phyloP scores from a whole-genome alignment of 805 yeast species.

The Starmerella lactis-condensi region DNA sequence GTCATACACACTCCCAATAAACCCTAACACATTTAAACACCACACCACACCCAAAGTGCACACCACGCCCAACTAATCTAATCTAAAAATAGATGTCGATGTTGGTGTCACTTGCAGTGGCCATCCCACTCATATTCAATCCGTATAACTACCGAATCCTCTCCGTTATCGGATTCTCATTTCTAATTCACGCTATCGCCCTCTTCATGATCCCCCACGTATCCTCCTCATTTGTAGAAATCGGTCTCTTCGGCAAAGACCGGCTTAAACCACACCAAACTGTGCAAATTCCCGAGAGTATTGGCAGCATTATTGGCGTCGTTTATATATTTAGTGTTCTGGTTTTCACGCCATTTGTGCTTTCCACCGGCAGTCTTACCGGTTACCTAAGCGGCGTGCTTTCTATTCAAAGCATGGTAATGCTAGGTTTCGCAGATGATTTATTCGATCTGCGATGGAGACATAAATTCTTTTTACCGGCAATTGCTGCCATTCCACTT shows the following conservation, averaged over 20 bases:
- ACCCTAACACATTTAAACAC: too few species aligned
- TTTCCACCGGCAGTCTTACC: slow-evolving; percentile 43
- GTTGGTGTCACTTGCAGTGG: slow-evolving; percentile 8
- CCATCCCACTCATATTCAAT: slow-evolving; percentile 9
- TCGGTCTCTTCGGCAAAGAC: slow-evolving; percentile 78
- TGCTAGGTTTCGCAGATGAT: slow-evolving; percentile 84
- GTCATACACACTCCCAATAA: too few species aligned
- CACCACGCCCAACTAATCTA: slow-evolving; percentile 4
- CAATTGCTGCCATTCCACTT: slow-evolving; percentile 81
- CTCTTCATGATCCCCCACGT: slow-evolving; percentile 14
- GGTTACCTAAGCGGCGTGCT: slow-evolving; percentile 72
- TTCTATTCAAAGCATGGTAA: slow-evolving; percentile 63
- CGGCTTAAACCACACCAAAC: slow-evolving; percentile 41
- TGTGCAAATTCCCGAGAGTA: slow-evolving; percentile 69
- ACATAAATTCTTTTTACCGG: slow-evolving; percentile 89
- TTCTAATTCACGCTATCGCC: slow-evolving; percentile 7
- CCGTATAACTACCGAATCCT: slow-evolving; percentile 10
- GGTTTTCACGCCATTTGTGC: slow-evolving; percentile 48
- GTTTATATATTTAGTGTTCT: slow-evolving; percentile 67
- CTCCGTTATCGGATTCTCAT: slow-evolving; percentile 11
- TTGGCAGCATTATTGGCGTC: slow-evolving; percentile 78
- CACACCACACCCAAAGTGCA: not conserved
- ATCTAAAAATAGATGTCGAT: not conserved
- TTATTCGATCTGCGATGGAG: slow-evolving; percentile 93
- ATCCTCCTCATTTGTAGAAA: slow-evolving; percentile 13